Conservation (phyloP, 2,329 filamentous ascomycete genomes). For the Clarireedia paspali region DNA sequence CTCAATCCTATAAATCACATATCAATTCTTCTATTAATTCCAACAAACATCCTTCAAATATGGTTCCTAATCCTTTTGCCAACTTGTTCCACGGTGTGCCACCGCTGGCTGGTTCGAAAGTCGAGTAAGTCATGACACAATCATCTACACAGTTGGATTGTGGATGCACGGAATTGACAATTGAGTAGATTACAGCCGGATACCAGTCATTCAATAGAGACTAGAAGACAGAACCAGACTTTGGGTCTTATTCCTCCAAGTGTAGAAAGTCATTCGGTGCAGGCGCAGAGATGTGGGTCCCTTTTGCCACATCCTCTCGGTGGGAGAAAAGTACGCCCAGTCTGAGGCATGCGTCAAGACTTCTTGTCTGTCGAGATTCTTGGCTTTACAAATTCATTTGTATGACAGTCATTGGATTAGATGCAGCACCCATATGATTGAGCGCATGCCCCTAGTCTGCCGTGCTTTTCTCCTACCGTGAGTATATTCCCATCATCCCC, state of each 20-base stretch:
- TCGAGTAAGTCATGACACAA: slow-evolving; percentile 12
- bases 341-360: no score
- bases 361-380: no score
- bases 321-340: background rate
- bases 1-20: background rate
- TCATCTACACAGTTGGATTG: background rate
- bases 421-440: no score
- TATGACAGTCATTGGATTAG: no score
- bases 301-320: background rate
- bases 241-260: slow-evolving; percentile 25
- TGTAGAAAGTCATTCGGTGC: slow-evolving; percentile 24
- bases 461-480: background rate
- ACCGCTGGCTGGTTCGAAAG: background rate
- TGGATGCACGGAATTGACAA: background rate
- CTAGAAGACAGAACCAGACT: slow-evolving; percentile 19
- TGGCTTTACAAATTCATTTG: no score
- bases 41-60: slow-evolving; percentile 4
- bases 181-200: slow-evolving; percentile 15
- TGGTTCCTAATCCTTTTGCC: slow-evolving; percentile 9
- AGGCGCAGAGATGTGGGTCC: slow-evolving; percentile 23
- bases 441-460: no score
- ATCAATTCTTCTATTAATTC: background rate
- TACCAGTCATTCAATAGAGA: slow-evolving; percentile 23
- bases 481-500: background rate
- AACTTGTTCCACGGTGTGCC: background rate